Evolutionary conservation across 2,329 filamentous ascomycete genomes (phyloP).

Genomic region (Diatrype stigma): DNA sequence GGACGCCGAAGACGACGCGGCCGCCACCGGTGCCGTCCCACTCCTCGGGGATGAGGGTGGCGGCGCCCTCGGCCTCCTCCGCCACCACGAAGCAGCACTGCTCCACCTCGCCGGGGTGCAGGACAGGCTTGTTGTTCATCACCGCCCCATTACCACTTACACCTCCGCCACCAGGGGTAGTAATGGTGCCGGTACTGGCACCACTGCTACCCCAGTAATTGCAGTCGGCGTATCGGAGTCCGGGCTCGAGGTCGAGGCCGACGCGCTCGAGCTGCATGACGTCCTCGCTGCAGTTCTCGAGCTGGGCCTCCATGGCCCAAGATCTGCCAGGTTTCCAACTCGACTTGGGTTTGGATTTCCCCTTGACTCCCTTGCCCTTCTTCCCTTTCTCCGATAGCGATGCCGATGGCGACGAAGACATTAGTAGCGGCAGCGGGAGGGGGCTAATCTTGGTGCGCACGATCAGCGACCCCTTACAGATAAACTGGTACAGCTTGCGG

Average conservation of each 20-base stretch:
- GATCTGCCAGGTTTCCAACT: slow-evolving; percentile 19
- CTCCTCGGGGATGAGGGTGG: slow-evolving; percentile 36
- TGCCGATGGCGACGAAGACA: slow-evolving; percentile 20
- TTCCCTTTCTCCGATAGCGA: neutral
- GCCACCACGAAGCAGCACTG: slow-evolving; percentile 62
- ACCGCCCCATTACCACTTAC: too few species aligned
- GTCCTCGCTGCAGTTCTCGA: slow-evolving; percentile 90
- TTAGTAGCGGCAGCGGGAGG: slow-evolving; percentile 45
- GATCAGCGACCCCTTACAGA: slow-evolving; percentile 83
- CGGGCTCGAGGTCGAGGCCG: slow-evolving; percentile 48
- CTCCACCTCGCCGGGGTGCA: slow-evolving; percentile 61
- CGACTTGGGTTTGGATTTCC: slow-evolving; percentile 25
- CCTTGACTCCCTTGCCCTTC: slow-evolving; percentile 4
- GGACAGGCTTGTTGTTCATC: slow-evolving; percentile 39
- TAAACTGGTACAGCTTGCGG: slow-evolving; percentile 93
- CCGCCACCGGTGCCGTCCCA: slow-evolving; percentile 55
- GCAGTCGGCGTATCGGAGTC: slow-evolving; percentile 48
- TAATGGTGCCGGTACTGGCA: too few species aligned
- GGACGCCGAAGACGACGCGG: slow-evolving; percentile 67
- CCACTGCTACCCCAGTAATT: slow-evolving; percentile 49
- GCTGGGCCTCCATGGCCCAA: slow-evolving; percentile 86
- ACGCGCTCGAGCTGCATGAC: slow-evolving; percentile 72
- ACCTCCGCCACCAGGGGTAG: too few species aligned
- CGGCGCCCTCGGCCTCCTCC: slow-evolving; percentile 33
- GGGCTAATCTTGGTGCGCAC: slow-evolving; percentile 85